These are phyloP conservation scores for Conringia planisiliqua DNA, from an alignment of 345 rosid genomes.

Conservation along the genomic window DNA sequence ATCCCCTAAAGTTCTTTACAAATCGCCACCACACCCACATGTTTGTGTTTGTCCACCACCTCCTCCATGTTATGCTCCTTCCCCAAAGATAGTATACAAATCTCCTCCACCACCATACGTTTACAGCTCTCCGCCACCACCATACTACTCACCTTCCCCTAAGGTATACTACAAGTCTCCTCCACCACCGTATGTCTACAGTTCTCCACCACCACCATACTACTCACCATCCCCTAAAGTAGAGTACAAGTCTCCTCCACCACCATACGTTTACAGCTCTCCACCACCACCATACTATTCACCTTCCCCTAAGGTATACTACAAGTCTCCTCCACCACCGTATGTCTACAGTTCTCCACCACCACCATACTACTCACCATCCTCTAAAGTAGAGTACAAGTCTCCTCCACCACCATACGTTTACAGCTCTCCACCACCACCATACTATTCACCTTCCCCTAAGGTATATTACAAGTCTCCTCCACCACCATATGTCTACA, in stretches of 20 bases:
- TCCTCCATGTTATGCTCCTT: background rate
- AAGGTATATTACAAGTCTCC: background rate
- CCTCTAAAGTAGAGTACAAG: background rate
- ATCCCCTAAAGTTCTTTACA: background rate
- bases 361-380: background rate
- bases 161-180: background rate
- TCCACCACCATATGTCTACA: too few relatives aligned
- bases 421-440: background rate
- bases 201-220: background rate
- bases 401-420: background rate
- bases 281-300: background rate
- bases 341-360: background rate
- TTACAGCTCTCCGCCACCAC: conserved; percentile 3
- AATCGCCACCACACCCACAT: conserved; percentile 11
- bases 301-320: background rate
- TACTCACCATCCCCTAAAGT: too few relatives aligned
- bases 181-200: background rate
- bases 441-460: background rate
- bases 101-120: conserved; percentile 23
- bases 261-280: too few relatives aligned
- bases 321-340: background rate
- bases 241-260: background rate
- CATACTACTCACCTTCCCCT: background rate
- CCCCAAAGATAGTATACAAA: background rate
- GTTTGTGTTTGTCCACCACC: background rate